Evolutionary conservation across 352 stramenopile genomes (phyloP).

Genomic region (Phytophthora tubulina): DNA sequence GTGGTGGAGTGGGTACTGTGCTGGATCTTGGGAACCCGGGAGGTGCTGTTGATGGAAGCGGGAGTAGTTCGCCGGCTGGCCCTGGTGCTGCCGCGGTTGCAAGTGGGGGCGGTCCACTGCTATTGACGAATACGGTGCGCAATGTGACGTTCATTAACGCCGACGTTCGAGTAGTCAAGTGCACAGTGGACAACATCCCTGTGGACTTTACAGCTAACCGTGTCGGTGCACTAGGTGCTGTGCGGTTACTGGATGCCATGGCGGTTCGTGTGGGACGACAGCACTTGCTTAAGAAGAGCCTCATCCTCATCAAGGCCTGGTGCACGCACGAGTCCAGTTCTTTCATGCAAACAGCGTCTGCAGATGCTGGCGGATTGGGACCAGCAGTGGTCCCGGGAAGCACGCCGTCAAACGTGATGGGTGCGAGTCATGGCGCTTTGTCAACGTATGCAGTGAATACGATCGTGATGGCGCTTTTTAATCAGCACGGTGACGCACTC

Average conservation of each 20-base stretch:
- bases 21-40: constrained; percentile 34
- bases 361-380: constrained; percentile 25
- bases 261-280: constrained; percentile 76
- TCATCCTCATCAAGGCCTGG: constrained; percentile 93
- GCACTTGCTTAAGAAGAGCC: constrained; percentile 89
- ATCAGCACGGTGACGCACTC: constrained; percentile 77
- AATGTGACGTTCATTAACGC: constrained; percentile 94
- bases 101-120: constrained; percentile 17
- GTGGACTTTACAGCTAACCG: constrained; percentile 92
- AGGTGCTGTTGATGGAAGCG: constrained; percentile 26
- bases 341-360: constrained; percentile 55
- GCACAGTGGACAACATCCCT: constrained; percentile 91
- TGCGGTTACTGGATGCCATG: constrained; percentile 89
- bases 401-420: constrained; percentile 69
- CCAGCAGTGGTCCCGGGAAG: constrained; percentile 23
- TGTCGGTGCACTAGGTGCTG: constrained; percentile 77
- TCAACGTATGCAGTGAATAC: constrained; percentile 91
- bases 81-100: constrained; percentile 9
- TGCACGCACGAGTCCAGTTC: constrained; percentile 86
- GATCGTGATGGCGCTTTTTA: constrained; percentile 92
- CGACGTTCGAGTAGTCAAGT: constrained; percentile 91
- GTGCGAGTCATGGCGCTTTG: constrained; percentile 78
- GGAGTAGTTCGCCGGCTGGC: constrained; percentile 29
- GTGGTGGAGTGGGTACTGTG: constrained; percentile 41
- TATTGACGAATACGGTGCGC: constrained; percentile 73